These are phyloP conservation scores for Aphanomyces astaci DNA, from an alignment of 352 stramenopile species.

Conservation along the genomic window DNA sequence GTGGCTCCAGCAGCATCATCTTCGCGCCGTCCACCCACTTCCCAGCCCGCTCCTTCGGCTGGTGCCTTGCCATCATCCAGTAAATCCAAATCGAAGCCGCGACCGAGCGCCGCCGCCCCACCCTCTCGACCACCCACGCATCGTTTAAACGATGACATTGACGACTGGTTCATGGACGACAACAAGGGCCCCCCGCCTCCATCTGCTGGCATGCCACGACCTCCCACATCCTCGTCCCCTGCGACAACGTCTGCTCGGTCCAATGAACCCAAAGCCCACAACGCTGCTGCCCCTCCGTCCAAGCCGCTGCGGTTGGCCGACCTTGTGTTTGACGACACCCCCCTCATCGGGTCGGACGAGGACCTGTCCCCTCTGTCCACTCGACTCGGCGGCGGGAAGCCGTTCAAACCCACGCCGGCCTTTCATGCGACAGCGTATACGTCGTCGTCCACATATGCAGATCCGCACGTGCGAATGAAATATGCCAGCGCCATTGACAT, in stretches of 20 bases:
- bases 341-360: not conserved
- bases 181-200: not conserved
- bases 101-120: not conserved
- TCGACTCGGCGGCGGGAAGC: not conserved
- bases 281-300: not conserved
- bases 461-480: not conserved
- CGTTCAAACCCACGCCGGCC: not conserved
- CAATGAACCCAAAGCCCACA: not conserved
- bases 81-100: not conserved
- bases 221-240: not conserved
- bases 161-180: conserved; percentile 12
- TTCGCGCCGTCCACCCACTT: too few species aligned
- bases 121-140: not conserved
- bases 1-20: too few species aligned
- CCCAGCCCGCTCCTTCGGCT: not conserved
- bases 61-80: not conserved
- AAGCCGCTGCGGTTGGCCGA: conserved; percentile 2
- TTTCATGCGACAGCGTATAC: not conserved
- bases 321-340: conserved; percentile 7
- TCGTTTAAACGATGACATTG: not conserved
- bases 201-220: not conserved
- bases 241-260: too few species aligned
- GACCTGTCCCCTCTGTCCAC: not conserved
- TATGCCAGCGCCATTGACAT: conserved; percentile 4
- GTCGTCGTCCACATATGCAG: not conserved